Evolutionary conservation across 164 flowering plant species (phyloP).

Genomic region (Piper longum): DNA sequence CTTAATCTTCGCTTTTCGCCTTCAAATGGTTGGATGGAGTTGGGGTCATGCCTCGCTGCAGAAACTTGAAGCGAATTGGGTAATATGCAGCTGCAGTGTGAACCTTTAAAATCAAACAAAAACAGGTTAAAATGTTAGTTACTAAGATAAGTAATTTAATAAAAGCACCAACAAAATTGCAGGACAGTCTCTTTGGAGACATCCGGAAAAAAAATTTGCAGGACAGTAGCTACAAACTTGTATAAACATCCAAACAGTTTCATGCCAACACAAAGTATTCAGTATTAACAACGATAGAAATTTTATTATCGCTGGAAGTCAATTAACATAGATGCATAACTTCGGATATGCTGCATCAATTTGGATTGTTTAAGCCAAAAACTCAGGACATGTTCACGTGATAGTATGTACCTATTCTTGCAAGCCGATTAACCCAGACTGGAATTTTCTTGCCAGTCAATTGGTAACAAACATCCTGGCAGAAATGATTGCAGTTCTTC

Average conservation of each 20-base stretch:
- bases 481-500: constrained; percentile 97
- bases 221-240: too few species aligned
- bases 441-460: constrained; percentile 79
- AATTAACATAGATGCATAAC: too few species aligned
- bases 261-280: too few species aligned
- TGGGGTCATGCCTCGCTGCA: constrained; percentile 27
- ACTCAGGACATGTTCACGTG: not conserved
- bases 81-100: constrained; percentile 41
- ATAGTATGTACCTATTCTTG: constrained; percentile 56
- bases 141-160: not conserved
- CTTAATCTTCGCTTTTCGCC: constrained; percentile 26
- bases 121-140: not conserved
- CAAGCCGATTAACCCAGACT: constrained; percentile 93
- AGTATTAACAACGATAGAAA: too few species aligned
- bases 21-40: constrained; percentile 13
- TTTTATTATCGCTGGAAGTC: too few species aligned
- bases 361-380: not conserved
- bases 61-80: constrained; percentile 36
- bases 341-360: too few species aligned
- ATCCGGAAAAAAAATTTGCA: too few species aligned
- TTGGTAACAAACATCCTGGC: constrained; percentile 77
- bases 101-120: constrained; percentile 18
- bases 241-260: too few species aligned
- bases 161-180: too few species aligned
- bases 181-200: too few species aligned